Conservation (phyloP, 495 filamentous ascomycete genomes). For the Friedmanniomyces endolithicus region DNA sequence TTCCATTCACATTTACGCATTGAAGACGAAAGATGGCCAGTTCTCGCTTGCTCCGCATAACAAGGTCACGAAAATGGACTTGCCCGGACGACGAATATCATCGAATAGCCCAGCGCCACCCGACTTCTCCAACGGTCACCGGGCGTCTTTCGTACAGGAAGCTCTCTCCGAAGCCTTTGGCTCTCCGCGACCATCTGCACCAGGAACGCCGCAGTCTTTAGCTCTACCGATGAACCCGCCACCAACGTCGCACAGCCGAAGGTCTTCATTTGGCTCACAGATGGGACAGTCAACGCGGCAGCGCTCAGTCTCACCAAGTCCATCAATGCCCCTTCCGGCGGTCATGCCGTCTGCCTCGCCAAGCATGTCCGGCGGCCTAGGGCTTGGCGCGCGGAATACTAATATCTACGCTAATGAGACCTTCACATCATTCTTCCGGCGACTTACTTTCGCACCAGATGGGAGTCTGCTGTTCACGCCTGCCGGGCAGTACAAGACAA, state of each 20-base stretch:
- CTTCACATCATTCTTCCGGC: constrained; percentile 90
- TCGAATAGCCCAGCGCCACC: constrained; percentile 88
- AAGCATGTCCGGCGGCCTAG: constrained; percentile 47
- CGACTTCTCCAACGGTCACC: constrained; percentile 43
- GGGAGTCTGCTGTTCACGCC: constrained; percentile 92
- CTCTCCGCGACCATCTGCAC: constrained; percentile 81
- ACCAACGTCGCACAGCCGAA: constrained; percentile 74
- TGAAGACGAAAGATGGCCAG: constrained; percentile 93
- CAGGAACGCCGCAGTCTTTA: constrained; percentile 83
- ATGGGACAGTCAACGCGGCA: constrained; percentile 48
- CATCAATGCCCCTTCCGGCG: constrained; percentile 84
- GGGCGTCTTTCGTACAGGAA: constrained; percentile 46
- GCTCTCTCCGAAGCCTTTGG: constrained; percentile 47
- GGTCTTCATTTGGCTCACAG: constrained; percentile 90
- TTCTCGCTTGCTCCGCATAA: constrained; percentile 72
- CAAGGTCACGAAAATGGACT: constrained; percentile 73
- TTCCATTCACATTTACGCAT: constrained; percentile 89
- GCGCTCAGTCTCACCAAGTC: constrained; percentile 87
- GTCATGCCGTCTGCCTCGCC: constrained; percentile 91
- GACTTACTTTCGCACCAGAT: constrained; percentile 87
- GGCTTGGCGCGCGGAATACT: constrained; percentile 63
- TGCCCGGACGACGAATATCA: constrained; percentile 77
- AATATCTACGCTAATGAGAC: constrained; percentile 96
- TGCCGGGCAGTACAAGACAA: constrained; percentile 85
- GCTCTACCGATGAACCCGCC: constrained; percentile 96